Conservation (phyloP, 2,329 filamentous ascomycete genomes). For the Xylaria sp. region DNA sequence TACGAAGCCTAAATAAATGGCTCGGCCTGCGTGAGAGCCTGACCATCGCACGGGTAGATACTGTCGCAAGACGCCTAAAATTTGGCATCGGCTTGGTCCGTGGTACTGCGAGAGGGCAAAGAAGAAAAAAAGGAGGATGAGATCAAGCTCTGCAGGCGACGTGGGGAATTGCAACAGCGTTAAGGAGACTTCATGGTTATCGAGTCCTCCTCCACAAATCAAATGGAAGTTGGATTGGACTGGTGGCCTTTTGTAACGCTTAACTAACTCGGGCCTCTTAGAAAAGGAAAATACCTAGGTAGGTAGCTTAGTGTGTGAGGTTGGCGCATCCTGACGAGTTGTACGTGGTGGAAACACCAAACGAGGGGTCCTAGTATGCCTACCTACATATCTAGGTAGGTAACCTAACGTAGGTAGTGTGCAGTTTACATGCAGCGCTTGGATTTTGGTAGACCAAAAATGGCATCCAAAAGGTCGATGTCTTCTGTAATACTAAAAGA, state of each 20-base stretch:
- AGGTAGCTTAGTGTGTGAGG: background rate
- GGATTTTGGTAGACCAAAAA: background rate
- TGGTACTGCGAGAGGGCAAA: background rate
- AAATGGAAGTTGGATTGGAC: conserved; percentile 2
- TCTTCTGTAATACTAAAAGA: background rate
- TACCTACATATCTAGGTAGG: too few relatives aligned
- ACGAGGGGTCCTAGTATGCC: background rate
- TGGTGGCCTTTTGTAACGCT: conserved; percentile 4
- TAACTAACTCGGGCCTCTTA: background rate
- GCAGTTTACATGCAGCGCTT: background rate
- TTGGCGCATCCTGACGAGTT: background rate
- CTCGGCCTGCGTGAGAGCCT: background rate
- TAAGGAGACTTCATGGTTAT: background rate
- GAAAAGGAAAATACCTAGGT: background rate
- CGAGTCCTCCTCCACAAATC: background rate
- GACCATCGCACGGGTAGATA: background rate
- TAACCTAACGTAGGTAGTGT: background rate
- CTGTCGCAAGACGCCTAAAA: background rate
- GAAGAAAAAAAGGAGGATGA: background rate
- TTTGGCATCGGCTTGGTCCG: background rate
- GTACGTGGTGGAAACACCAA: background rate
- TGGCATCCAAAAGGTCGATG: background rate
- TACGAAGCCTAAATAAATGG: conserved; percentile 63
- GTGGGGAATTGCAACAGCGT: background rate
- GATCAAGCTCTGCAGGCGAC: background rate